Evolutionary conservation across 305 asterid genomes (phyloP), one percentile per base, ranked within the genome.

Genomic region (Stenogyne calaminthoides): DNA sequence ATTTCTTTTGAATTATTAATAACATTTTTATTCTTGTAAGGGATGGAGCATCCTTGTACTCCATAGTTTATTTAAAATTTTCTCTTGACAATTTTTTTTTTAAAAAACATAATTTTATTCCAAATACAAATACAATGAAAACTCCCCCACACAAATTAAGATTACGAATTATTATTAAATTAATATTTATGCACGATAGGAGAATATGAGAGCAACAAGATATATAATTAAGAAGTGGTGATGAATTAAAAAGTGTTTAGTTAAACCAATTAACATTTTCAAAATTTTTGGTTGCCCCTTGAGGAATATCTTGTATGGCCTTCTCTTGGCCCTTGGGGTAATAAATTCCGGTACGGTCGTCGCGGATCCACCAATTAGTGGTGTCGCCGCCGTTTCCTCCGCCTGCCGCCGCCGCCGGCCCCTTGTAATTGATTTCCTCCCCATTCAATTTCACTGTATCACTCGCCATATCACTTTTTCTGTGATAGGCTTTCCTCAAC

Each of bases 271-370:
- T 77, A 9, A 88, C 40, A 0, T 71, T 65, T 22, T 64, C 84
- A 22, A 44, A 66, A 52, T 80, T 75, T 47, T 71, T 84, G 37
- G 77, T 81, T 7, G 89, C 90, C 40, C 70, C 64, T 4, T 46
- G 56, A 40, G 93, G 90, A 62, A 90, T 81, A 70, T 83, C 82
- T 71, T 84, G 77, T 9, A 88, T 87, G 6, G 88, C 80, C 64
- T 90, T 87, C 54, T 88, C 84, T n/a, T 88, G 97, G 0, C 97
- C 97, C 22, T 84, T 88, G 0, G 95, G 95, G 70, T 87, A 88
- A 75, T 76, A 90, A 0, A 87, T 83, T 36, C 95, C 91, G 22
- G 95, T 88, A 0, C 91, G 86, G 7, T 82, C 84, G 20, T 91
- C 90, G 0, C 78, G 85, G 2, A 84, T 42, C 93, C 95, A 85